Evolutionary conservation across 2,329 filamentous ascomycete genomes (phyloP).

Genomic region (Arthrobotrys musiformis): DNA sequence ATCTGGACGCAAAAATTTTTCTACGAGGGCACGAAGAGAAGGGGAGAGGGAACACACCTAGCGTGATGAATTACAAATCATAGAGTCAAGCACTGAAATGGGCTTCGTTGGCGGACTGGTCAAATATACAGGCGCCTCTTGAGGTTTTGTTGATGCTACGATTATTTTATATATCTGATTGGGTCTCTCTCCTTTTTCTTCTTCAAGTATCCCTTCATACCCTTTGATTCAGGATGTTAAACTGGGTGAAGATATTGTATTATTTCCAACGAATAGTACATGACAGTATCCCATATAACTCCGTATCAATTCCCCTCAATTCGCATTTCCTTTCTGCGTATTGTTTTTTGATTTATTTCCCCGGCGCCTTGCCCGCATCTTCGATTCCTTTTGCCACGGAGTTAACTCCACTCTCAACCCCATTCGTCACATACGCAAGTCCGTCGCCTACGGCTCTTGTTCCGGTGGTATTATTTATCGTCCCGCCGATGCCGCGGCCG

Average conservation of each 20-base stretch:
- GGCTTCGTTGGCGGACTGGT: conserved; percentile 47
- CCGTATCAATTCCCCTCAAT: neutral
- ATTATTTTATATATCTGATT: conserved; percentile 52
- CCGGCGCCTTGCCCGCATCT: conserved; percentile 42
- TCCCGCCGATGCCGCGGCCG: conserved; percentile 48
- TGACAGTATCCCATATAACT: neutral
- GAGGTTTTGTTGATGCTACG: conserved; percentile 52
- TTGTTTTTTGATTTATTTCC: conserved; percentile 17
- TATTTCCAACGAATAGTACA: neutral
- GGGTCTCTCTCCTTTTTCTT: conserved; percentile 10
- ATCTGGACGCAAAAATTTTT: neutral
- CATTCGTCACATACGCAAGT: conserved; percentile 33
- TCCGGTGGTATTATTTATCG: conserved; percentile 50
- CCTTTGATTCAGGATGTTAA: neutral
- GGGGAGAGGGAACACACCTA: conserved; percentile 13
- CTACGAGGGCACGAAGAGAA: neutral
- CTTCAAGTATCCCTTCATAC: neutral
- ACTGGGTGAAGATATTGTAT: neutral
- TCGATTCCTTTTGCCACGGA: conserved; percentile 35
- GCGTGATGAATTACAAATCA: conserved; percentile 86
- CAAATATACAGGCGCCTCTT: conserved; percentile 54
- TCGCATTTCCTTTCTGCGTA: neutral
- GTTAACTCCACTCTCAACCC: conserved; percentile 30
- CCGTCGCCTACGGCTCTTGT: conserved; percentile 34
- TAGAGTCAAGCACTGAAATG: conserved; percentile 98